Evolutionary conservation across 305 asterid species (phyloP).

Genomic region (Andrographis paniculata): DNA sequence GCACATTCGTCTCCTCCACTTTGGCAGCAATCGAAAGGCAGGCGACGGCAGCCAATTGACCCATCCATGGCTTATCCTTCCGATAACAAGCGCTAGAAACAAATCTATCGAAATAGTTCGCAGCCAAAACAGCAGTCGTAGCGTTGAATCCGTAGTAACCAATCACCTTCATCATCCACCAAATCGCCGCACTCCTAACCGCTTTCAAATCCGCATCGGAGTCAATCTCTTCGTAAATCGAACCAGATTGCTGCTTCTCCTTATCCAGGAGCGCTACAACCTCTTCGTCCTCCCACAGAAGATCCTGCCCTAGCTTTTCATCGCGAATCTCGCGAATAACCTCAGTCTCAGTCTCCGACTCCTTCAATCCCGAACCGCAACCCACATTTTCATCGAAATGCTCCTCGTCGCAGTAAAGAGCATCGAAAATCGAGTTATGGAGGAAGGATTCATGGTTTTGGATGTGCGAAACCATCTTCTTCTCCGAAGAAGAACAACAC

Average conservation of each 20-base stretch:
- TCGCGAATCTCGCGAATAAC: constrained; percentile 24
- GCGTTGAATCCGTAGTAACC: constrained; percentile 52
- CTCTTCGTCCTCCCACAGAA: constrained; percentile 84
- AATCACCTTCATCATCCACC: constrained; percentile 67
- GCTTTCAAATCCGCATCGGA: constrained; percentile 34
- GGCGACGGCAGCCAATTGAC: constrained; percentile 83
- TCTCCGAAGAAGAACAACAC: constrained; percentile 40
- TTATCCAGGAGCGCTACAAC: constrained; percentile 43
- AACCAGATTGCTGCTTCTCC: constrained; percentile 42
- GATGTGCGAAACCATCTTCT: constrained; percentile 37
- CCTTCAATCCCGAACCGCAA: constrained; percentile 23
- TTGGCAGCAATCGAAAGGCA: constrained; percentile 90
- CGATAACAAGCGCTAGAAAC: constrained; percentile 45
- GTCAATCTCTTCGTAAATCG: constrained; percentile 16
- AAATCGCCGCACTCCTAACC: constrained; percentile 50
- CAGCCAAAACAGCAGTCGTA: constrained; percentile 58
- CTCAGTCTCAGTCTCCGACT: constrained; percentile 18
- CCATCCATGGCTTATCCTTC: constrained; percentile 91
- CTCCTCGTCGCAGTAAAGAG: constrained; percentile 67
- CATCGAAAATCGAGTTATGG: constrained; percentile 54
- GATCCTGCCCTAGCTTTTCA: constrained; percentile 46
- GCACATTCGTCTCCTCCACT: constrained; percentile 85
- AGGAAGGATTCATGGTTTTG: constrained; percentile 30
- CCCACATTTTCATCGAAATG: constrained; percentile 60
- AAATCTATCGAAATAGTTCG: constrained; percentile 59